Conservation (phyloP, 176 grass and related monocot species). For the Aegilops tauschii region DNA sequence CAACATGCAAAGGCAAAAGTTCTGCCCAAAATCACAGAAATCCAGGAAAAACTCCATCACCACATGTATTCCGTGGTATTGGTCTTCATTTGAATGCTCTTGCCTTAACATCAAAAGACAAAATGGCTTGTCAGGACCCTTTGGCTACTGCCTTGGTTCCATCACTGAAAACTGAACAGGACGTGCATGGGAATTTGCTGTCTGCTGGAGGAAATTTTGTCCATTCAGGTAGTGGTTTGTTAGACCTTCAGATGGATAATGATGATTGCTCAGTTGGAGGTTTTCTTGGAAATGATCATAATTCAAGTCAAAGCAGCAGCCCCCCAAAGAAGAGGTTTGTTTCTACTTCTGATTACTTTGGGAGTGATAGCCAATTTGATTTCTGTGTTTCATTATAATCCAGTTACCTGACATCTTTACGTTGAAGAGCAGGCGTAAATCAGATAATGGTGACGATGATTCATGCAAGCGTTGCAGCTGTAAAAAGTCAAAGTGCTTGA, state of each 20-base stretch:
- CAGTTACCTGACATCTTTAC: constrained; percentile 12
- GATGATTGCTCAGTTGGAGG: constrained; percentile 45
- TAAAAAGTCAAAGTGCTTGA: constrained; percentile 99
- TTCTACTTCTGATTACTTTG: neutral
- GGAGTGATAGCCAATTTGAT: neutral
- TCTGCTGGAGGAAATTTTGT: constrained; percentile 48
- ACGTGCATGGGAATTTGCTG: constrained; percentile 38
- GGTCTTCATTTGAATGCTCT: constrained; percentile 94
- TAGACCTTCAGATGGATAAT: constrained; percentile 41
- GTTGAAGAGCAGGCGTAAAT: constrained; percentile 61
- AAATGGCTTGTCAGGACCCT: constrained; percentile 43
- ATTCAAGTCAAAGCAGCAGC: constrained; percentile 61
- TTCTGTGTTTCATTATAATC: neutral
- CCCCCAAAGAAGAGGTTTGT: constrained; percentile 90
- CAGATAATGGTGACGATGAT: constrained; percentile 63
- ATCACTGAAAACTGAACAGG: constrained; percentile 43
- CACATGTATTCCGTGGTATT: constrained; percentile 64
- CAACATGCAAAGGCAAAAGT: constrained; percentile 56
- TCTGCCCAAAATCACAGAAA: constrained; percentile 37
- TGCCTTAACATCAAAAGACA: constrained; percentile 64
- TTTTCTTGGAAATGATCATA: constrained; percentile 53
- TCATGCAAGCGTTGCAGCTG: constrained; percentile 98
- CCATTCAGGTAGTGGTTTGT: neutral
- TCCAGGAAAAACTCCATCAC: constrained; percentile 36
- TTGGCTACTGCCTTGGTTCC: constrained; percentile 44